Conservation (phyloP, 2,329 filamentous ascomycete species). For the Arthrobotrys conoides region DNA sequence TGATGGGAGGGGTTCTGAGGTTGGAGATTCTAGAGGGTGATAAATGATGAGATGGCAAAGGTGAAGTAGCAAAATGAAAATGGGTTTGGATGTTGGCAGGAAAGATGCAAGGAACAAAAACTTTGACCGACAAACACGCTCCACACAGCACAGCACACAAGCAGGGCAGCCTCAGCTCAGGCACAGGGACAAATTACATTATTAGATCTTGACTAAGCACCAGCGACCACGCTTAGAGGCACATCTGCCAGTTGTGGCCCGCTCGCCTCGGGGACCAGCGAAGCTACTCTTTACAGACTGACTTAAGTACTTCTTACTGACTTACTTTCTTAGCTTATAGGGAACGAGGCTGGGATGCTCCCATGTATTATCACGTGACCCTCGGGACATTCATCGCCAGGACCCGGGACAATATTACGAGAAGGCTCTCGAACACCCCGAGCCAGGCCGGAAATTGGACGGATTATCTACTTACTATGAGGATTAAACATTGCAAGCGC, state of each 20-base stretch:
- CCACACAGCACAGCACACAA: constrained; percentile 21
- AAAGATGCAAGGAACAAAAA: constrained; percentile 60
- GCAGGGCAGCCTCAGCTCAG: too few relatives aligned
- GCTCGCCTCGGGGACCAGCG: background rate
- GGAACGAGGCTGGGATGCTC: too few relatives aligned
- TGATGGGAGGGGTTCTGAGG: background rate
- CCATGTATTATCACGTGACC: too few relatives aligned
- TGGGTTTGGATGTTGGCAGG: constrained; percentile 47
- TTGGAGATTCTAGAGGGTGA: constrained; percentile 5
- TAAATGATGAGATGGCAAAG: constrained; percentile 22
- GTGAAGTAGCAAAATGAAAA: constrained; percentile 22
- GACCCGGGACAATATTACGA: background rate
- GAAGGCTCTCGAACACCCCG: constrained; percentile 15
- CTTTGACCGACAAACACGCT: constrained; percentile 57
- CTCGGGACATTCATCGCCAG: too few relatives aligned
- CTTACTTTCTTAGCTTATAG: too few relatives aligned
- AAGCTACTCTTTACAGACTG: background rate
- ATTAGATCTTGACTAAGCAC: constrained; percentile 42
- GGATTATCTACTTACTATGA: too few relatives aligned
- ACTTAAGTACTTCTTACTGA: too few relatives aligned
- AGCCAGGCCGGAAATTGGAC: background rate
- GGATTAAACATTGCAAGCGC: background rate
- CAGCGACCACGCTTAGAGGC: background rate
- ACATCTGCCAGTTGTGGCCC: background rate
- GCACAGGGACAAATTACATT: background rate